phyloP scores from a whole-genome alignment of 495 filamentous ascomycete species.

The Lepidopterella palustris region DNA sequence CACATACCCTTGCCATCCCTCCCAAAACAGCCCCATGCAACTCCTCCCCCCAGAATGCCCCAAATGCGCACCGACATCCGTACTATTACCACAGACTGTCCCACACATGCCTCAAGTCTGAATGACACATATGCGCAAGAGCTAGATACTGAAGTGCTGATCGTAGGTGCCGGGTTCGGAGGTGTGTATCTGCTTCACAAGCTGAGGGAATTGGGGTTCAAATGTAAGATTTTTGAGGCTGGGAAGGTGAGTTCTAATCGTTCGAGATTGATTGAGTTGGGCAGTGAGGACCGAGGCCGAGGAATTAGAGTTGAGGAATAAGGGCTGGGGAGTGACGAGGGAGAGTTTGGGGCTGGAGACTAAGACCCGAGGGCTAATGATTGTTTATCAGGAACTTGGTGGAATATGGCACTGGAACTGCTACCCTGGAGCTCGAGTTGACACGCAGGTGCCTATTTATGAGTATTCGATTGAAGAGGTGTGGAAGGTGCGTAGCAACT shows the following conservation, averaged over 20 bases:
- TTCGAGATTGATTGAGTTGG: background rate
- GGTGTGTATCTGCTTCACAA: conserved; percentile 39
- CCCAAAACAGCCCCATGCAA: too few relatives aligned
- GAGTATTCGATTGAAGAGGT: conserved; percentile 47
- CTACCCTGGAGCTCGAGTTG: conserved; percentile 48
- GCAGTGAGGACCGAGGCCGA: background rate
- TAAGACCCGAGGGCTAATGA: too few relatives aligned
- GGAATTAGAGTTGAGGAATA: too few relatives aligned
- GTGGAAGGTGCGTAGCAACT: conserved; percentile 41
- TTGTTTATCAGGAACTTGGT: conserved; percentile 33
- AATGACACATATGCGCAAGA: conserved; percentile 17
- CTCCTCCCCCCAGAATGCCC: conserved; percentile 1
- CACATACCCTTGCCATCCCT: too few relatives aligned
- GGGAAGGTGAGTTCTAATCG: conserved; percentile 18
- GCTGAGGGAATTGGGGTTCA: conserved; percentile 37
- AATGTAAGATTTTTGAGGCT: conserved; percentile 42
- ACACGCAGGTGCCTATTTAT: conserved; percentile 47
- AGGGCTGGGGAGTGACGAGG: too few relatives aligned
- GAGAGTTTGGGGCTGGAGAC: too few relatives aligned
- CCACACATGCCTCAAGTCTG: background rate
- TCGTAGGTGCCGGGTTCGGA: conserved; percentile 39
- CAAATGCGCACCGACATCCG: conserved; percentile 25
- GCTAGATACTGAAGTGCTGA: conserved; percentile 25
- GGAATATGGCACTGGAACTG: conserved; percentile 49
- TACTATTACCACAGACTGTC: conserved; percentile 8